Base-by-base conservation (phyloP, 2,329 filamentous ascomycete species). In the Colletotrichum plurivorum region DNA sequence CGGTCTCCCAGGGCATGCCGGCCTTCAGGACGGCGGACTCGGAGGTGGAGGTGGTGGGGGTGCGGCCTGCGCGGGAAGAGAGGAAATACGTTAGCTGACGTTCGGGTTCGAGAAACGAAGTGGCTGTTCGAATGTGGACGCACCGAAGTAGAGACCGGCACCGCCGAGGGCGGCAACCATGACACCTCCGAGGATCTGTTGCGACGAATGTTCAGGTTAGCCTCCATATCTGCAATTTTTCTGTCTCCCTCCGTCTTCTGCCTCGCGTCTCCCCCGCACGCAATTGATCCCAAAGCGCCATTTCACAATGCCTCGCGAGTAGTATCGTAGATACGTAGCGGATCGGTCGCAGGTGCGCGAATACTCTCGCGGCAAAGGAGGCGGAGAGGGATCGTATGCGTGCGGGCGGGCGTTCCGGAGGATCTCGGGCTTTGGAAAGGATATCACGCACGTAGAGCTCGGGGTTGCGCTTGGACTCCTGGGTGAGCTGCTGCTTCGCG, bases 141-240 rank as follows among this genome's bases (percentile, higher is more conserved):
- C 88, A 93, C 92, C 92, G 77, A 96, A 93, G 85, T 95, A 94
- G 90, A 91, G 97, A 80, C 95, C 95, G 74, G 94, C 95, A 76
- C 96, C 90, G 78, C 91, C 91, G 78, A 98, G 93, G 76, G 94
- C 93, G 80, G 92, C 91, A 76, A 92, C 91, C 94, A 98, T 97
- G 81, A 98, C 91, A 78, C 90, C 93, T 73, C 95, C 89, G 74
- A 99, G 92, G 78, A 98, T 90, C 96, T 98, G 77, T 72, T 36
- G 74, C 7, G 15, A 41, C 9, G 48, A 61, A 56, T 51, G 46
- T 43, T 49, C 55, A 25, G 8, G 53, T 72, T 54, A 72, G 71
- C 64, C 31, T 54, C 31, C 3, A 10, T 41, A 13, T 9, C 16
- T 63, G 46, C 9, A n/a, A 18, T 25, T 43, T 27, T 9, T 15